Base-by-base conservation (phyloP, 2,329 filamentous ascomycete genomes). In the Ophiostoma sp. region DNA sequence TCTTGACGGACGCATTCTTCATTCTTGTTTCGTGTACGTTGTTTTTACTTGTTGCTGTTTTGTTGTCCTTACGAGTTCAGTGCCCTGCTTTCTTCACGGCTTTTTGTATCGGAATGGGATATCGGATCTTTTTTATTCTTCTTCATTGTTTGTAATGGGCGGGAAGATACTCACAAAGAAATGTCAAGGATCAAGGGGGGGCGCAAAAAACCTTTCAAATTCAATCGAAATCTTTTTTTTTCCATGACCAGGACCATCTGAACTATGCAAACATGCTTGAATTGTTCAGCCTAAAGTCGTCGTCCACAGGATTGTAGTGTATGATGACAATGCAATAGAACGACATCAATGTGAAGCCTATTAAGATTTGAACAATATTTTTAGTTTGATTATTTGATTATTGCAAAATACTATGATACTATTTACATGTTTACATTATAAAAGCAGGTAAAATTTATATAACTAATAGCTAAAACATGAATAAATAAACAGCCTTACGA, bases 31-130 rank as follows among this genome's bases (percentile, higher is more conserved):
- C 40, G n/a, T 40, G 36, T 60, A 40, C 18, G 52, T 3, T 45
- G 18, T 52, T 52, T 18, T 64, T 11, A 12, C 58, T 44, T 55
- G 36, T 18, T 16, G 12, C 55, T 36, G 14, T 44, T 42, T 63
- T 62, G n/a, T 47, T n/a, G 47, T 63, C 38, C 36, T 40, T 38
- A 12, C 9, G 12, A 16, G 11, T 47, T 47, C 45, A 47, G 12
- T 18, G 11, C 52, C 7, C 14, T 18, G 11, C 58, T 49, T 45
- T n/a, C 36, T 55, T 65, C 12, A 18, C 62, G 18, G 66, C 38
- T 52, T 66, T 52, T 47, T 68, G 49, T 68, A 67, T 63, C 58
- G 58, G 58, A 42, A 67, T 64, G 66, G 66, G 66, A 63, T 44
- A 63, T 63, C 12, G 60, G 60, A 42, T 44, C 41, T 45, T 64